phyloP scores from a whole-genome alignment of 2,329 filamentous ascomycete genomes.

The Stachybotrys chartarum region DNA sequence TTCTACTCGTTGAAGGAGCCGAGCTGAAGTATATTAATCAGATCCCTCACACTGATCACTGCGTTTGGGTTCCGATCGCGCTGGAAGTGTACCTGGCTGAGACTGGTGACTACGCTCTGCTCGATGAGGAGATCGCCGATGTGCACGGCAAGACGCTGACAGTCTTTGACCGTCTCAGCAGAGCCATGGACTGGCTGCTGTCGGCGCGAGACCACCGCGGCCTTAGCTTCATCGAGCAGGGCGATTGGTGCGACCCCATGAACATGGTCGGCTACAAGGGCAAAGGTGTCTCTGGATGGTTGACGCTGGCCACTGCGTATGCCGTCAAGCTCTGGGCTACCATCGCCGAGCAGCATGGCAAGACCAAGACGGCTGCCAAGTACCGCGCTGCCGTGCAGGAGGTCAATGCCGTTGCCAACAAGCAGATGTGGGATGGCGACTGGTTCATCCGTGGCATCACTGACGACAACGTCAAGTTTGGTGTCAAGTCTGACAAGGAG shows the following conservation, averaged over 20 bases:
- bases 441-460: slow-evolving; percentile 54
- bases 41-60: slow-evolving; percentile 53
- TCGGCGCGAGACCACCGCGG: slow-evolving; percentile 42
- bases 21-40: slow-evolving; percentile 56
- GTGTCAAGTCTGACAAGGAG: slow-evolving; percentile 40
- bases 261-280: slow-evolving; percentile 57
- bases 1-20: slow-evolving; percentile 43
- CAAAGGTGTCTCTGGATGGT: slow-evolving; percentile 50
- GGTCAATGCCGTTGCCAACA: slow-evolving; percentile 43
- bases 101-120: slow-evolving; percentile 43
- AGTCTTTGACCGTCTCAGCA: slow-evolving; percentile 46
- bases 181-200: slow-evolving; percentile 52
- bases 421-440: slow-evolving; percentile 47
- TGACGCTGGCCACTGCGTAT: slow-evolving; percentile 47
- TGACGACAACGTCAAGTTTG: slow-evolving; percentile 45
- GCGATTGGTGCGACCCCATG: slow-evolving; percentile 55
- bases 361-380: slow-evolving; percentile 30
- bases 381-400: slow-evolving; percentile 36
- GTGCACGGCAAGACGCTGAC: slow-evolving; percentile 37
- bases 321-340: slow-evolving; percentile 45
- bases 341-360: slow-evolving; percentile 38
- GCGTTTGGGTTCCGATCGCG: slow-evolving; percentile 49
- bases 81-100: slow-evolving; percentile 48
- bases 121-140: slow-evolving; percentile 34
- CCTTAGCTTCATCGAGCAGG: slow-evolving; percentile 50